phyloP scores from a whole-genome alignment of 2,329 filamentous ascomycete species.

The Aspergillus hiratsukae region DNA sequence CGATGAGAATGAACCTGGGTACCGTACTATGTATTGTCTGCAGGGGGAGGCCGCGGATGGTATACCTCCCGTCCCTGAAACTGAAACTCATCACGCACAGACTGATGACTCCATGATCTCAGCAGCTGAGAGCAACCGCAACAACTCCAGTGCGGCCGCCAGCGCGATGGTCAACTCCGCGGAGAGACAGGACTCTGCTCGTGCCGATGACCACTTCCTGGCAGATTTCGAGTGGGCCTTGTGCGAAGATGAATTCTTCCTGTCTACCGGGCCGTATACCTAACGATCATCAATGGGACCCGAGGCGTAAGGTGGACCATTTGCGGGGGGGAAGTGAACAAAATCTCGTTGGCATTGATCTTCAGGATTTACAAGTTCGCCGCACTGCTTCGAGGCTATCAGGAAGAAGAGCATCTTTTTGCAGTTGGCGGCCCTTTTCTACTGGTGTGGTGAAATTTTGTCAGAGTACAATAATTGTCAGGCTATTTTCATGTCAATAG shows the following conservation, averaged over 20 bases:
- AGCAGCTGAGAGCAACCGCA: constrained; percentile 12
- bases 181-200: constrained; percentile 18
- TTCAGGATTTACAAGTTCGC: background rate
- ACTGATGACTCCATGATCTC: background rate
- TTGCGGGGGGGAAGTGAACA: background rate
- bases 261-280: constrained; percentile 20
- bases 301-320: background rate
- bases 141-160: constrained; percentile 4
- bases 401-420: background rate
- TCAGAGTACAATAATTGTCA: background rate
- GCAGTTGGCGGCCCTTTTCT: background rate
- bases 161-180: background rate
- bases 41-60: constrained; percentile 15
- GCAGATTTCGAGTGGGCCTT: constrained; percentile 38
- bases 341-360: background rate
- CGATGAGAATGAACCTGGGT: constrained; percentile 35
- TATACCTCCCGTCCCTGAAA: constrained; percentile 5
- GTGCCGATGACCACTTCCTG: constrained; percentile 36
- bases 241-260: constrained; percentile 26
- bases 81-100: background rate
- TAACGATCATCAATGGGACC: constrained; percentile 9
- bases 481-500: background rate
- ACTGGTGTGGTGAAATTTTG: background rate
- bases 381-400: background rate
- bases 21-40: constrained; percentile 11